These are phyloP conservation scores for Arthonia radiata DNA, from an alignment of 495 filamentous ascomycete genomes.

Conservation along the genomic window DNA sequence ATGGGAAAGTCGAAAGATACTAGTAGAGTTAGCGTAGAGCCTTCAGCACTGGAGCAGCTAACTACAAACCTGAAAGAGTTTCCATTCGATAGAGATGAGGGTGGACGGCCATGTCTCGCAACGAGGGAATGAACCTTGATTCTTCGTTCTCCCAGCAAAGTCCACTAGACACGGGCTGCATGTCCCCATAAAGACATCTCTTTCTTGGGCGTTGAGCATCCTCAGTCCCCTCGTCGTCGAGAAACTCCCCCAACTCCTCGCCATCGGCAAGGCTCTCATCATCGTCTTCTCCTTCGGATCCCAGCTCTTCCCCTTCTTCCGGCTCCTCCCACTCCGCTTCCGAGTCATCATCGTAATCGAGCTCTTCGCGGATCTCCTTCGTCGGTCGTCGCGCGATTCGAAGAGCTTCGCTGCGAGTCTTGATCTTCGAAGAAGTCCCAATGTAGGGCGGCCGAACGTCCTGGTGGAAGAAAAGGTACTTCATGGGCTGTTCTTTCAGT, in stretches of 20 bases:
- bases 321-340: constrained; percentile 48
- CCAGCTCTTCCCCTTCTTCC: constrained; percentile 49
- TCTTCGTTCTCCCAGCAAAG: constrained; percentile 51
- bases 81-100: too few relatives aligned
- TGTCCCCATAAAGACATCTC: constrained; percentile 33
- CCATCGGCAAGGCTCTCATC: constrained; percentile 33
- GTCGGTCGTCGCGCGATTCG: too few relatives aligned
- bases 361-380: too few relatives aligned
- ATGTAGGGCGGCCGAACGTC: constrained; percentile 81
- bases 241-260: constrained; percentile 49
- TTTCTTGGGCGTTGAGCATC: constrained; percentile 14
- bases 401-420: constrained; percentile 22
- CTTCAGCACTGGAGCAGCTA: too few relatives aligned
- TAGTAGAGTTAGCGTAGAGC: too few relatives aligned
- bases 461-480: constrained; percentile 57
- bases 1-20: too few relatives aligned
- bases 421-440: constrained; percentile 48
- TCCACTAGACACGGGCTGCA: constrained; percentile 52
- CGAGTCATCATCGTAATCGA: constrained; percentile 38
- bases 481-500: constrained; percentile 40
- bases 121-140: constrained; percentile 15
- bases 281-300: constrained; percentile 62
- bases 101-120: too few relatives aligned
- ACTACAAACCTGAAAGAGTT: too few relatives aligned
- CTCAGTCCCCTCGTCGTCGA: constrained; percentile 34